Conservation (phyloP, 164 flowering plant genomes). For the Euptelea pleiosperma region DNA sequence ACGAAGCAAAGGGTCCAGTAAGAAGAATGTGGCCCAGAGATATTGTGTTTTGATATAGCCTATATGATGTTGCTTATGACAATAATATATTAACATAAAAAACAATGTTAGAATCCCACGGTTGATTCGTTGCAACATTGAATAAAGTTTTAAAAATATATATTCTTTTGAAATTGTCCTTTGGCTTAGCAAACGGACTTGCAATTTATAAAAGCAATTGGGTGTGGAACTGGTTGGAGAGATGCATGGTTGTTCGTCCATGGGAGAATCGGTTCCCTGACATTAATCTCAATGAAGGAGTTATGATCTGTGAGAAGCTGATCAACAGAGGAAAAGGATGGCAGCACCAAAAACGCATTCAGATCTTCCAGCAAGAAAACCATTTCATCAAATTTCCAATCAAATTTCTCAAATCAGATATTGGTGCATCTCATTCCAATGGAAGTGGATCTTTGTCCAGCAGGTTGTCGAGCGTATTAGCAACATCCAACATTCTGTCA, state of each 20-base stretch:
- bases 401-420: conserved; percentile 43
- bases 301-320: conserved; percentile 46
- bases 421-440: conserved; percentile 61
- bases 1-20: conserved; percentile 9
- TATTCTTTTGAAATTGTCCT: too few species aligned
- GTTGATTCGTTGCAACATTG: too few species aligned
- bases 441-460: conserved; percentile 63
- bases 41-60: too few species aligned
- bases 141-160: too few species aligned
- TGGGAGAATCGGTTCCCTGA: conserved; percentile 96
- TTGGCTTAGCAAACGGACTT: too few species aligned
- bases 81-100: too few species aligned
- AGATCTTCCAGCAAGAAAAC: conserved; percentile 49
- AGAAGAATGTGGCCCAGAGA: not conserved
- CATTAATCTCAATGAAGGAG: conserved; percentile 71
- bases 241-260: conserved; percentile 99
- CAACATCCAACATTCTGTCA: conserved; percentile 27
- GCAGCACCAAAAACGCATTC: conserved; percentile 25
- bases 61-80: too few species aligned
- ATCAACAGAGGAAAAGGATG: conserved; percentile 42
- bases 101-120: too few species aligned
- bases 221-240: conserved; percentile 99
- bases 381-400: conserved; percentile 26
- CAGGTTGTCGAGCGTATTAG: conserved; percentile 41
- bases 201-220: conserved; percentile 91